Percentiles rank a stretch among this genome's conserved stretches.
These are phyloP conservation scores for Candida nemodendra DNA, from an alignment of 805 yeast genomes.

Conservation along the genomic window DNA sequence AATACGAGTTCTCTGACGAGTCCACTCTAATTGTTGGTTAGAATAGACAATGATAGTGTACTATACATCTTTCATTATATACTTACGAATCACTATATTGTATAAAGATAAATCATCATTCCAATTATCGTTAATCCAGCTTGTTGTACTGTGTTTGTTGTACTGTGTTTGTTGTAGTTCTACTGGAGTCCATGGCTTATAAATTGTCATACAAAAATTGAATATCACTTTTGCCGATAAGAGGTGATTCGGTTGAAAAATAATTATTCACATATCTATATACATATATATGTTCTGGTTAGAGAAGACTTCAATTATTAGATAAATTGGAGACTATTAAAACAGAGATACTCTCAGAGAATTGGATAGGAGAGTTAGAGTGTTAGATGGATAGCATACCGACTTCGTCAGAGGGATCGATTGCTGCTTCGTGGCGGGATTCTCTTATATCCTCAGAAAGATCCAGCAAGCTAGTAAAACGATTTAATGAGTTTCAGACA, in stretches of 20 bases:
- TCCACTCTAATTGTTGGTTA: conserved; percentile 89
- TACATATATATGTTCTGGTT: too few relatives aligned
- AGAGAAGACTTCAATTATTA: too few relatives aligned
- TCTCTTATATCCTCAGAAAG: conserved; percentile 15
- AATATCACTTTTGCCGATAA: too few relatives aligned
- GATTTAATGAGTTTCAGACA: conserved; percentile 62
- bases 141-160: too few relatives aligned
- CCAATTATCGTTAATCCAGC: background rate
- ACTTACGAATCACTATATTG: conserved; percentile 12
- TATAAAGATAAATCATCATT: conserved; percentile 11
- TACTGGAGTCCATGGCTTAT: too few relatives aligned
- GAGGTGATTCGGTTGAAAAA: too few relatives aligned
- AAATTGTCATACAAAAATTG: too few relatives aligned
- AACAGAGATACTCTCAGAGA: too few relatives aligned
- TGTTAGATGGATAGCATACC: conserved; percentile 8
- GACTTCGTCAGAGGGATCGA: conserved; percentile 10
- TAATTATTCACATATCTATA: too few relatives aligned
- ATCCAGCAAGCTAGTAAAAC: conserved; percentile 32
- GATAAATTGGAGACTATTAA: too few relatives aligned
- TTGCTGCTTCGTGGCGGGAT: conserved; percentile 24
- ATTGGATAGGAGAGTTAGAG: too few relatives aligned
- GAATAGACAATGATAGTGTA: conserved; percentile 18
- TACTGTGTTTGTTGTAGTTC: too few relatives aligned
- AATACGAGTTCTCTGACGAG: conserved; percentile 73
- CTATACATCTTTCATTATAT: conserved; percentile 7